phyloP scores from a whole-genome alignment of 306 rosid species.

The Fragaria vesca region DNA sequence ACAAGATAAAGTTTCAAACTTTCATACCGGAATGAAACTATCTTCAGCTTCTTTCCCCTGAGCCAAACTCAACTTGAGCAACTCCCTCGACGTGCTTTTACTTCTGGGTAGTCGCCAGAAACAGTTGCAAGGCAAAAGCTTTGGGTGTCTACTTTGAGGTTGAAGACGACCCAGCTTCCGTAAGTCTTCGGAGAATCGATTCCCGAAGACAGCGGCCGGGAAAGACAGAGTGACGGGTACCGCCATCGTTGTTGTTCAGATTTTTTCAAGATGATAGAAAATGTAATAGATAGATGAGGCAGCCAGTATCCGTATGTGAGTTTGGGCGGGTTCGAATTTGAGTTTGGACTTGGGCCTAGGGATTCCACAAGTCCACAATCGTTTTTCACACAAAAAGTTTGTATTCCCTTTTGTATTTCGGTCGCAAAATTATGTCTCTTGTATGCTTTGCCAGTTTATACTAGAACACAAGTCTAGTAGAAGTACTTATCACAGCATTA shows the following conservation, averaged over 20 bases:
- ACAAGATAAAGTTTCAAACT: constrained; percentile 1
- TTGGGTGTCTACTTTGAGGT: constrained; percentile 27
- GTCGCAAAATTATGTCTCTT: no score
- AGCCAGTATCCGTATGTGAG: background rate
- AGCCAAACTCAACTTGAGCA: constrained; percentile 39
- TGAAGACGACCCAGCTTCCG: constrained; percentile 31
- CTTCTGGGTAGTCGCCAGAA: constrained; percentile 29
- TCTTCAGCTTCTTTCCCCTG: constrained; percentile 64
- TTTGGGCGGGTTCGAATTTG: background rate
- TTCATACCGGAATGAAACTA: constrained; percentile 51
- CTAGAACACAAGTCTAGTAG: no score
- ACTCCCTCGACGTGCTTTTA: constrained; percentile 25
- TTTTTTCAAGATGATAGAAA: background rate
- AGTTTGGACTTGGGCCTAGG: background rate
- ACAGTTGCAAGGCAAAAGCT: constrained; percentile 26
- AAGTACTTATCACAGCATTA: no score
- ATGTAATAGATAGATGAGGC: background rate
- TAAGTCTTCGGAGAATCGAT: constrained; percentile 25
- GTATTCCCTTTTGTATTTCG: no score
- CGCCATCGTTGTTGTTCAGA: constrained; percentile 41
- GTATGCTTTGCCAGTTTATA: no score
- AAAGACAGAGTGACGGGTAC: constrained; percentile 44
- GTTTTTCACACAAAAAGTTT: no score
- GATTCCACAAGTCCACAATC: no score
- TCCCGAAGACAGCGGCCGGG: constrained; percentile 29